These are phyloP conservation scores for Boletus patriciae DNA, from an alignment of 768 basidiomycete genomes.

Conservation along the genomic window DNA sequence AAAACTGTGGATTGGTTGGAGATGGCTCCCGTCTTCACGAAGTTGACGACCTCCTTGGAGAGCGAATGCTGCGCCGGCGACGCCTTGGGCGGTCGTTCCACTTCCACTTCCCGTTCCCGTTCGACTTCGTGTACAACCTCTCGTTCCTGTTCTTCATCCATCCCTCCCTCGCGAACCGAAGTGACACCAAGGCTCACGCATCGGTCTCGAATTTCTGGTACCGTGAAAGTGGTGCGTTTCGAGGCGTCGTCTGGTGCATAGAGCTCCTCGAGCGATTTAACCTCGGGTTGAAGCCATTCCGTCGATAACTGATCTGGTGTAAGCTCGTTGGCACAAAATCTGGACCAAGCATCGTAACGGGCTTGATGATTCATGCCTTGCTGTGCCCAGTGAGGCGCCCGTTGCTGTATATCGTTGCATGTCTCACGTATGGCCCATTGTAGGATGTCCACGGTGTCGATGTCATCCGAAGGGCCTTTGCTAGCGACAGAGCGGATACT, in stretches of 20 bases:
- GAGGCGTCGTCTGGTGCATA: constrained; percentile 21
- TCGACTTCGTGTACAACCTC: constrained; percentile 45
- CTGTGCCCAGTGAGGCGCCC: too few relatives aligned
- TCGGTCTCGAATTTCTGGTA: constrained; percentile 27
- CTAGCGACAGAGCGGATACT: constrained; percentile 1
- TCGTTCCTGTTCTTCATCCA: constrained; percentile 51
- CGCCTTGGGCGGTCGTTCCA: constrained; percentile 36
- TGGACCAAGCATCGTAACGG: constrained; percentile 25
- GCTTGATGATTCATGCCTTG: constrained; percentile 38
- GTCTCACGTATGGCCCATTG: constrained; percentile 42
- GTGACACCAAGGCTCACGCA: constrained; percentile 29
- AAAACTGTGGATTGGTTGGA: constrained; percentile 18
- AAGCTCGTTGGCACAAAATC: constrained; percentile 11
- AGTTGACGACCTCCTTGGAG: not conserved
- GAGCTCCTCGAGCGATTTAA: constrained; percentile 37
- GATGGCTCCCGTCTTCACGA: constrained; percentile 30
- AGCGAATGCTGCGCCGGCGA: constrained; percentile 24
- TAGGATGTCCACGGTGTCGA: constrained; percentile 39
- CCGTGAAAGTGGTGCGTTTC: not conserved
- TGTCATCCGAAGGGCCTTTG: constrained; percentile 3
- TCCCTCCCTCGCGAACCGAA: constrained; percentile 16
- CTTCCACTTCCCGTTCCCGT: constrained; percentile 38
- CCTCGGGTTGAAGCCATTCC: constrained; percentile 43
- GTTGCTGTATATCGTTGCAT: too few relatives aligned
- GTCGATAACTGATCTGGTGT: not conserved